Percentiles rank a stretch among this genome's conserved stretches.
Evolutionary conservation across 2,329 filamentous ascomycete genomes (phyloP).

Genomic region (Fusarium equiseti): DNA sequence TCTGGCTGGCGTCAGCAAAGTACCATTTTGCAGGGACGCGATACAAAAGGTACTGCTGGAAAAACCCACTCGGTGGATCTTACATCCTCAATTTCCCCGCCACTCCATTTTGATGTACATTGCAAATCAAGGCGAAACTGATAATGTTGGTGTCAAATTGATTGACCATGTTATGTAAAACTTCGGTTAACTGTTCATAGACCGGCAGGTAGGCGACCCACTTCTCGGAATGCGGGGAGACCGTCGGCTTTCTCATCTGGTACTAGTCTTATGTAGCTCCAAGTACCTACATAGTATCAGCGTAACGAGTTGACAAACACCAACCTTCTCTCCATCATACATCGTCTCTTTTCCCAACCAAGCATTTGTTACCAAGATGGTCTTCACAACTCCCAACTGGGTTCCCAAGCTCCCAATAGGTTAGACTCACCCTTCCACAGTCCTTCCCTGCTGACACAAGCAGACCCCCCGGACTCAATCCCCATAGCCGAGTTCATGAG

Average conservation of each 20-base stretch:
- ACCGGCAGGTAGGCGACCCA: neutral
- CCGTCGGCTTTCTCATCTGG: neutral
- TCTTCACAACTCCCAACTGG: constrained; percentile 12
- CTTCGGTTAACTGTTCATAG: neutral
- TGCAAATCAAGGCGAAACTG: neutral
- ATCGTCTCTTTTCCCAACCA: neutral
- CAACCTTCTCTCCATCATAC: neutral
- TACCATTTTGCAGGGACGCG: neutral
- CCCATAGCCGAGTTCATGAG: constrained; percentile 24
- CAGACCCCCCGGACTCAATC: constrained; percentile 20
- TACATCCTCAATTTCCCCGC: too few species aligned
- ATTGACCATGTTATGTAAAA: neutral
- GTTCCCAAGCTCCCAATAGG: constrained; percentile 9
- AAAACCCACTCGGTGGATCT: too few species aligned
- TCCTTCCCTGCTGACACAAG: neutral
- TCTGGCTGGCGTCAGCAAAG: constrained; percentile 2
- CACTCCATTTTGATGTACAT: accelerated
- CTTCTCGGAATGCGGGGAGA: neutral
- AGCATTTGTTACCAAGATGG: neutral
- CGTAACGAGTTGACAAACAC: neutral
- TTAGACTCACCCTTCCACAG: neutral
- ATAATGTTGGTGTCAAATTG: neutral
- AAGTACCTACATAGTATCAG: neutral
- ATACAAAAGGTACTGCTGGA: neutral
- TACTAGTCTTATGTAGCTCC: neutral